Evolutionary conservation across 768 basidiomycete genomes (phyloP).

Genomic region (Lactarius deliciosus): DNA sequence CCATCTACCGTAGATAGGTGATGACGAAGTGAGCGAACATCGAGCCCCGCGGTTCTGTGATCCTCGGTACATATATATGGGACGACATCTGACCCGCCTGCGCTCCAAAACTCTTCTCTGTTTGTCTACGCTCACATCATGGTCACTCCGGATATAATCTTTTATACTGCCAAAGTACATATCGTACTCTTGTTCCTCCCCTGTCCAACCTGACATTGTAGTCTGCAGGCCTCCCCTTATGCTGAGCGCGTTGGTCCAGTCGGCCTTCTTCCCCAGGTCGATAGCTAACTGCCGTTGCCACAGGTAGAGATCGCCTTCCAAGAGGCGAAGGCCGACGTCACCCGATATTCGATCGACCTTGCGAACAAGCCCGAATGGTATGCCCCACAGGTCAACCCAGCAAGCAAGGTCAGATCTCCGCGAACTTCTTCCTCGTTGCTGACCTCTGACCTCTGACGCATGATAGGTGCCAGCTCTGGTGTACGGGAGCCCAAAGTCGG

Average conservation of each 20-base stretch:
- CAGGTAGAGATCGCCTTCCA: too few relatives aligned
- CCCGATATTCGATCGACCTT: too few relatives aligned
- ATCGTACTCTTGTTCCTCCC: accelerated
- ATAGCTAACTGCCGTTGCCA: too few relatives aligned
- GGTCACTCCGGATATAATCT: slow-evolving; percentile 36
- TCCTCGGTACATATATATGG: too few relatives aligned
- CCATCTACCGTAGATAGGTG: too few relatives aligned
- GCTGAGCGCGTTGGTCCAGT: too few relatives aligned
- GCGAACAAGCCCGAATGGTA: slow-evolving; percentile 68
- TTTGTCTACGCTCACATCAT: neutral
- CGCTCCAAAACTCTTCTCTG: neutral
- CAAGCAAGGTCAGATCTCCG: slow-evolving; percentile 50
- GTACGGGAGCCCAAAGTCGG: slow-evolving; percentile 56
- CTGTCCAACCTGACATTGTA: neutral
- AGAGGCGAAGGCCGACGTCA: too few relatives aligned
- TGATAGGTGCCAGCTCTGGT: slow-evolving; percentile 54
- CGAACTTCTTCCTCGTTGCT: too few relatives aligned
- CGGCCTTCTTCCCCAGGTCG: too few relatives aligned
- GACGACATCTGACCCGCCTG: neutral
- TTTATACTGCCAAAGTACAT: slow-evolving; percentile 39
- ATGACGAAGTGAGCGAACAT: too few relatives aligned
- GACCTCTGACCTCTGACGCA: neutral
- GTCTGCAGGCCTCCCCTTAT: slow-evolving; percentile 51
- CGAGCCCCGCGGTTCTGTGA: too few relatives aligned
- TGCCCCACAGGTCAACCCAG: slow-evolving; percentile 57